phyloP scores from a whole-genome alignment of 495 filamentous ascomycete species.

The Parathielavia appendiculata region DNA sequence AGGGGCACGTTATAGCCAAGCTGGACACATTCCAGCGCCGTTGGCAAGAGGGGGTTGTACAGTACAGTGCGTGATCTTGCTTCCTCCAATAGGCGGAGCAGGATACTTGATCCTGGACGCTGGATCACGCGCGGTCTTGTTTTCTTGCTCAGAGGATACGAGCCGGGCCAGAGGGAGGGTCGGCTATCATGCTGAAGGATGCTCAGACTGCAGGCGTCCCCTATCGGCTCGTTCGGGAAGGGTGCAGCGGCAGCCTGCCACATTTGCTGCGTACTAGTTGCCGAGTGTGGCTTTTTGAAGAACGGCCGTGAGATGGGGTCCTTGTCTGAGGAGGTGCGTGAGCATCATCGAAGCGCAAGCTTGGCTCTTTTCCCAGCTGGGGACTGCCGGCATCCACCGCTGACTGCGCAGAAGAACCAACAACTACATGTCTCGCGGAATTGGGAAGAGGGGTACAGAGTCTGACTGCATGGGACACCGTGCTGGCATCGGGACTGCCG shows the following conservation, averaged over 20 bases:
- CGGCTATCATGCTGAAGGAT: background rate
- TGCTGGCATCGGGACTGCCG: too few species aligned
- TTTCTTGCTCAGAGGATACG: background rate
- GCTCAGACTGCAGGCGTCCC: conserved; percentile 1
- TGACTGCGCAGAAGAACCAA: background rate
- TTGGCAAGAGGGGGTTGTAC: conserved; percentile 11
- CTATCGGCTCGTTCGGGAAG: background rate
- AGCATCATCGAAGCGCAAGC: background rate
- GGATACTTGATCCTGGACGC: background rate
- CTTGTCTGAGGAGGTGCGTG: too few species aligned
- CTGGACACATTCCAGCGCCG: background rate
- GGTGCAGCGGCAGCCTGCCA: background rate
- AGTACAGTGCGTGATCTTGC: conserved; percentile 17
- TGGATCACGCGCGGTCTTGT: conserved; percentile 7
- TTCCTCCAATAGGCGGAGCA: conserved; percentile 10
- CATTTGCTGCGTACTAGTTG: background rate
- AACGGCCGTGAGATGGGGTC: background rate
- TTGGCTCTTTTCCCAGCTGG: background rate
- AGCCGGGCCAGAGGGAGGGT: background rate
- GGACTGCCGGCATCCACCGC: background rate
- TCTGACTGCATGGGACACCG: background rate
- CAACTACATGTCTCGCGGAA: background rate
- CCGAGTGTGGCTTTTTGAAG: background rate
- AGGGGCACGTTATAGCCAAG: conserved; percentile 16
- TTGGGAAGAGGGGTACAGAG: background rate